phyloP scores from a whole-genome alignment of 768 basidiomycete species.

The Tricholoma sp. region DNA sequence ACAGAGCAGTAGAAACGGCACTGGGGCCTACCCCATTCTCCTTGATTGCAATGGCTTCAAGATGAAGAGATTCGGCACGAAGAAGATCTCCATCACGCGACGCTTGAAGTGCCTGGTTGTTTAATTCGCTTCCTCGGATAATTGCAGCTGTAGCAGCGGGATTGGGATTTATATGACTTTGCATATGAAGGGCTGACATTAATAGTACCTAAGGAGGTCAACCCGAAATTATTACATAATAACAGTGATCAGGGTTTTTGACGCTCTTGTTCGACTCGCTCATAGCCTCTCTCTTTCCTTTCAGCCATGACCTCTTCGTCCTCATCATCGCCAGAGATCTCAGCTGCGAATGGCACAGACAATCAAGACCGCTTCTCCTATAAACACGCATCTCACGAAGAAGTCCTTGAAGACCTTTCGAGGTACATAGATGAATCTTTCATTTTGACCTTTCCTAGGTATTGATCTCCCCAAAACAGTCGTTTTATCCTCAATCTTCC shows the following conservation, averaged over 20 bases:
- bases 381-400: conserved; percentile 73
- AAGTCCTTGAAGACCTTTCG: conserved; percentile 87
- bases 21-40: conserved; percentile 18
- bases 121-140: background rate
- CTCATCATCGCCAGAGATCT: conserved; percentile 73
- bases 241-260: too few species aligned
- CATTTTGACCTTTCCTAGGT: conserved; percentile 6
- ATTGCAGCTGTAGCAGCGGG: background rate
- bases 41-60: conserved; percentile 26
- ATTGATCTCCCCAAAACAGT: conserved; percentile 34
- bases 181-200: background rate
- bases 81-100: conserved; percentile 1
- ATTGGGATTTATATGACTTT: background rate
- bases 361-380: conserved; percentile 44
- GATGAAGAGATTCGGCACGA: conserved; percentile 25
- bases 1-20: conserved; percentile 19
- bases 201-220: too few species aligned
- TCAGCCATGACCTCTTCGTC: conserved; percentile 68
- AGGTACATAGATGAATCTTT: conserved; percentile 58
- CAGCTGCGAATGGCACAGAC: conserved; percentile 37
- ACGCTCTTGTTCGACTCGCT: background rate
- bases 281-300: conserved; percentile 14
- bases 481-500: conserved; percentile 97
- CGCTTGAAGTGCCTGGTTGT: conserved; percentile 5
- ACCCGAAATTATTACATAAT: background rate